Evolutionary conservation across 306 rosid species (phyloP), one percentile per base, ranked within the genome.

Genomic region (Castanopsis chinensis): DNA sequence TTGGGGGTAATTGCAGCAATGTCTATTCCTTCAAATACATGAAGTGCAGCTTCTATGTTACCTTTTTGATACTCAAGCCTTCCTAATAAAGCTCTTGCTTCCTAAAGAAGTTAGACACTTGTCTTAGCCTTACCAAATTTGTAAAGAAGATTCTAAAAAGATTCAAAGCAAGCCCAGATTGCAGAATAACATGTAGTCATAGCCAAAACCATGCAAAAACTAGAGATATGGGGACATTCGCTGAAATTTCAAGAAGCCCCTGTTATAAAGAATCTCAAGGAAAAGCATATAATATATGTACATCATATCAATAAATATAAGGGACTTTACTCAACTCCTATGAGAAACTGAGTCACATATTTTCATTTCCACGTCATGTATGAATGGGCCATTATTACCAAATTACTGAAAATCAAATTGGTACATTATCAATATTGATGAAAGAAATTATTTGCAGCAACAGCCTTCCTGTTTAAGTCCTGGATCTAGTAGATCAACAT

Each of bases 71-170:
- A 94, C 86, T 94, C 98, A 2, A 94, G 94, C 78, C 97, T 91
- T 88, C 98, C 98, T 21, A 94, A 82, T 71, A 94, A 85, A 68
- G 98, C 98, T 83, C 98, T 91, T 75, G 98, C 98, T 87, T 94
- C 98, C 98, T 94, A 61, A 71, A 14, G 85, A 45, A 23, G 65
- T 60, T 21, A 51, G 63, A 79, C 73, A 43, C 72, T 58, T 58
- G 12, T 25, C 76, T 84, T 51, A 81, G 76, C 76, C 78, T 71
- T 12, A 73, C 35, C 37, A 79, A 56, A 59, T 14, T 51, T 59
- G 63, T 51, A n/a, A 21, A 14, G 3, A 73, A 3, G 41, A 56
- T 15, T 43, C 19, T 17, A 20, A 65, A 21, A 80, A 74, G 27
- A 78, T 72, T 69, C 25, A 37, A 57, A 55, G 25, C 80, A 79